phyloP scores from a whole-genome alignment of 306 rosid species.

The Casuarina glauca region DNA sequence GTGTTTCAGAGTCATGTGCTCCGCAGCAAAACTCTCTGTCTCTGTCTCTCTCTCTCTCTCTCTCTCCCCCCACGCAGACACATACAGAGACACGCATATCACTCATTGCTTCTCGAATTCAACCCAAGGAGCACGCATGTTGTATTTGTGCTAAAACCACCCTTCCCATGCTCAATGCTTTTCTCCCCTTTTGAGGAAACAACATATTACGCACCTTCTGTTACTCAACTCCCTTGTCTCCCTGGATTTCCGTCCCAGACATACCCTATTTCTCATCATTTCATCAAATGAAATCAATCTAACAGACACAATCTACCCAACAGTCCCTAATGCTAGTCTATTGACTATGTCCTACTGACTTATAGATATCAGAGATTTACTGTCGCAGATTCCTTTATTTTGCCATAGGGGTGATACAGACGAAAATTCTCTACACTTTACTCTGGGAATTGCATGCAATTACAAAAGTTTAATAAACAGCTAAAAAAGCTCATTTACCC shows the following conservation, averaged over 20 bases:
- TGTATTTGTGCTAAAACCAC: slow-evolving; percentile 13
- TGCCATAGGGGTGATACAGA: too few species aligned
- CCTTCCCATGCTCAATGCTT: slow-evolving; percentile 6
- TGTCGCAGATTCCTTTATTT: too few species aligned
- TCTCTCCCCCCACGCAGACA: slow-evolving; percentile 3
- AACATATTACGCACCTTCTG: slow-evolving; percentile 13
- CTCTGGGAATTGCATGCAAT: too few species aligned
- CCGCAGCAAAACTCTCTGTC: slow-evolving; percentile 10
- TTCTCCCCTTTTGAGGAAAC: slow-evolving; percentile 45
- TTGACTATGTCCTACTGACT: too few species aligned
- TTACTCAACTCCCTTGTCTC: slow-evolving; percentile 17
- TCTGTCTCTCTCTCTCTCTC: not conserved
- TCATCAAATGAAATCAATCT: too few species aligned
- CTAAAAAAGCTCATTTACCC: too few species aligned
- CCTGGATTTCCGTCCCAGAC: too few species aligned
- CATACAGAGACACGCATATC: not conserved
- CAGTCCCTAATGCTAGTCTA: too few species aligned
- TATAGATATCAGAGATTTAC: too few species aligned
- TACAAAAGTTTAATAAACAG: too few species aligned
- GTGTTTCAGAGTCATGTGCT: slow-evolving; percentile 49
- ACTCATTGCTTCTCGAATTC: slow-evolving; percentile 31
- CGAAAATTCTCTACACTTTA: too few species aligned
- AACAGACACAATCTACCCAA: too few species aligned
- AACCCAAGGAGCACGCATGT: slow-evolving; percentile 39
- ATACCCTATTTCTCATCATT: not conserved